Base-by-base conservation (phyloP, 192 early-diverging fungal genomes). In the Podochytrium sp. region DNA sequence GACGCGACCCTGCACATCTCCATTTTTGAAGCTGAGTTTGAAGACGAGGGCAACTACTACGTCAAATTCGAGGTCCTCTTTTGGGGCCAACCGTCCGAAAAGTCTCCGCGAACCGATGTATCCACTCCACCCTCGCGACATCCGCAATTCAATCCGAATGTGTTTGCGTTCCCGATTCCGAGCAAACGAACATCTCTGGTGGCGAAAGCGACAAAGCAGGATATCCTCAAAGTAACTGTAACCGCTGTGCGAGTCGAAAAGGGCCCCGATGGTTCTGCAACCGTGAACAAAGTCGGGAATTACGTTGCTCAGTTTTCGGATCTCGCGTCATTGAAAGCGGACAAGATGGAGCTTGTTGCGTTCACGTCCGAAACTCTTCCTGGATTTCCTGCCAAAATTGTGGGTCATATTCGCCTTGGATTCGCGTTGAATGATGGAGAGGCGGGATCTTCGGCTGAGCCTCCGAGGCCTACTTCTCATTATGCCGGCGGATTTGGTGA, bases 31-130 rank as follows among this genome's bases (percentile, higher is more conserved):
- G 66, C 66, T 12, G 66, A 69, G 37, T 69, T 69, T 53, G 66
- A 69, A 69, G 66, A 69, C 29, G 66, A 69, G 55, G 66, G 66
- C 7, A 69, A 69, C 66, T 69, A 41, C 40, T 69, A 55, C 30
- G 18, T 69, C 50, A 65, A 42, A 41, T 65, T 65, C 33, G 63
- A 69, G 1, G 51, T 30, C 10, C 10, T 29, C 10, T 69, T 69
- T 34, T 53, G 49, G 51, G 66, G 53, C 6, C 1, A 12, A 0
- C 16, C 59, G 14, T 14, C 42, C 23, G 66, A 69, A 7, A 69
- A 69, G 30, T 7, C 59, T 30, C 47, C 66, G 30, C 47, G 66
- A 23, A 69, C 66, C 0, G 53, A 69, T 27, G 53, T 69, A 6
- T 69, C 66, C 16, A 69, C 49, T 25, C 66, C 66, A 1, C 66